These are phyloP conservation scores for Sporobolomyces pararoseus DNA, from an alignment of 768 basidiomycete species.

Conservation along the genomic window DNA sequence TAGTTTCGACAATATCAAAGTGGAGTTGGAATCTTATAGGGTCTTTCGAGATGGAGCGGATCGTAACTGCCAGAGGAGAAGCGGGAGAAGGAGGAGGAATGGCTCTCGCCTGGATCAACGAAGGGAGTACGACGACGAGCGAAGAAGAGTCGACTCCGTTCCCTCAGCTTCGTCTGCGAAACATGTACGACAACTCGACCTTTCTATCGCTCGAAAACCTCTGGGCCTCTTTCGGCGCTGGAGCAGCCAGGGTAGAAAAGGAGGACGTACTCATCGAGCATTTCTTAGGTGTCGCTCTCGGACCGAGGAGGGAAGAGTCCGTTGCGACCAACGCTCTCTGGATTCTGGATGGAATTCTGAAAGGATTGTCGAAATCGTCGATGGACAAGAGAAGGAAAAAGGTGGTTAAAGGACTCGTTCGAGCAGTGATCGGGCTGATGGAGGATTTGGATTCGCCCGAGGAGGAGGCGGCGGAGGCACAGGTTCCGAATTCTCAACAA, in stretches of 20 bases:
- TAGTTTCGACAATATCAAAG: conserved; percentile 73
- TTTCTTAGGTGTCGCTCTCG: conserved; percentile 65
- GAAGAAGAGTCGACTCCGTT: not conserved
- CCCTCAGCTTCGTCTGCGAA: not conserved
- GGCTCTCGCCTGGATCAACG: conserved; percentile 27
- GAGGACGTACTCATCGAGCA: conserved; percentile 71
- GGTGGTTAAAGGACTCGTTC: conserved; percentile 16
- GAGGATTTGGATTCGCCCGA: conserved; percentile 67
- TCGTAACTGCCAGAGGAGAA: conserved; percentile 41
- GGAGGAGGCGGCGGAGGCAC: conserved; percentile 56
- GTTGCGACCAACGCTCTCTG: conserved; percentile 70
- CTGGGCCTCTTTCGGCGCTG: conserved; percentile 65
- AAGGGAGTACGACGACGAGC: not conserved
- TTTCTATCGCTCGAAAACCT: conserved; percentile 58
- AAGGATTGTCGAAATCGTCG: conserved; percentile 59
- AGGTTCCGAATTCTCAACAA: no score
- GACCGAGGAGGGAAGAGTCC: conserved; percentile 54
- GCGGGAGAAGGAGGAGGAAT: conserved; percentile 24
- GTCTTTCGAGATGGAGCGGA: conserved; percentile 71
- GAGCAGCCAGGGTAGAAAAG: conserved; percentile 68
- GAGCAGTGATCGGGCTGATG: conserved; percentile 50
- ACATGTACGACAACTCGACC: conserved; percentile 58
- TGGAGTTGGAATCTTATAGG: conserved; percentile 86
- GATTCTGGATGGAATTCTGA: conserved; percentile 72
- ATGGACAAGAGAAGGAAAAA: conserved; percentile 8